Evolutionary conservation across 73 alveolate genomes (phyloP).

Genomic region (Paramecium biaurelia): DNA sequence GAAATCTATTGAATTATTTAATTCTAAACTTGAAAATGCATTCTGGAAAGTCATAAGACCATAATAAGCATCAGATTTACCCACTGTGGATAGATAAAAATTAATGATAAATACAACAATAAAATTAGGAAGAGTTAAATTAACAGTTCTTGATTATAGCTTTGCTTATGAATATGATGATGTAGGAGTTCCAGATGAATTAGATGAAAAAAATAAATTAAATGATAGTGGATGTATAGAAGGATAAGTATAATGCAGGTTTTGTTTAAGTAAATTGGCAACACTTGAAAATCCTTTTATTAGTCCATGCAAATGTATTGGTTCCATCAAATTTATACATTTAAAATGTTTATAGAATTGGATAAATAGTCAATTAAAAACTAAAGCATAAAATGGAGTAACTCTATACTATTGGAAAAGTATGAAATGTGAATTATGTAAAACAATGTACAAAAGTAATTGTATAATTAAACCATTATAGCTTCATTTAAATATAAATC

Average conservation of each 20-base stretch:
- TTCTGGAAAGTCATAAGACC: constrained; percentile 48
- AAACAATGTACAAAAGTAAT: constrained; percentile 1
- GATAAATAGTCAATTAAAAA: constrained; percentile 47
- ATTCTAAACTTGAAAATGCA: not conserved
- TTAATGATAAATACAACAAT: not conserved
- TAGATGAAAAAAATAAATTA: constrained; percentile 3
- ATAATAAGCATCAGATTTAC: constrained; percentile 7
- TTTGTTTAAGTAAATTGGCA: constrained; percentile 43
- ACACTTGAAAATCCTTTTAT: constrained; percentile 61
- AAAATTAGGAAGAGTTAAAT: constrained; percentile 33
- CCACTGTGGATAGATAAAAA: not conserved
- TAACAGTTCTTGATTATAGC: constrained; percentile 41
- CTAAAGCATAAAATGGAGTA: constrained; percentile 50
- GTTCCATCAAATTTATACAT: constrained; percentile 47
- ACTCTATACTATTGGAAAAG: constrained; percentile 61
- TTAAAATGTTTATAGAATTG: constrained; percentile 56
- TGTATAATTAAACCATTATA: not conserved
- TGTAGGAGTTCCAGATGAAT: constrained; percentile 42
- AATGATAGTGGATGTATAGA: constrained; percentile 40
- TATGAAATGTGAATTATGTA: constrained; percentile 60
- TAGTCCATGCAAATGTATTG: constrained; percentile 54
- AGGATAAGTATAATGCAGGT: constrained; percentile 17
- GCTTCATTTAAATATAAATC: not conserved
- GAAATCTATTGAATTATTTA: not conserved
- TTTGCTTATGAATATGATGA: constrained; percentile 53